Evolutionary conservation across 768 basidiomycete genomes (phyloP), one percentile per base, ranked within the genome.

Genomic region (Udeniomyces megalosporus): DNA sequence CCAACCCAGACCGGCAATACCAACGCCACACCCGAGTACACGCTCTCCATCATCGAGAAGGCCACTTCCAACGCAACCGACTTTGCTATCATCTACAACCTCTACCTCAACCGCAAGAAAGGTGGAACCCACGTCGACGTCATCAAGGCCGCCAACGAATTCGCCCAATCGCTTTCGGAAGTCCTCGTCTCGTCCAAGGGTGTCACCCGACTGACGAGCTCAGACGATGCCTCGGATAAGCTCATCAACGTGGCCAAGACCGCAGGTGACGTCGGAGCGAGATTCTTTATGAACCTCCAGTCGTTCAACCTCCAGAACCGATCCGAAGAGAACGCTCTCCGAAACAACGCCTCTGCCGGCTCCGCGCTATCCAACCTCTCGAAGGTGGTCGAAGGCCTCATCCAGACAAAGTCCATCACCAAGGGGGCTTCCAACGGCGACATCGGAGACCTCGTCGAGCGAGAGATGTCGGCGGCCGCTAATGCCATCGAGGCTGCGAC

Each of bases 11-110:
- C 86, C 4, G 95, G 93, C 42, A 96, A 97, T 74, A 80, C 85
- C 68, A 93, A 88, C 71, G 89, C 93, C n/a, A 97, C 95, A 0
- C 95, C 95, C 3, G 93, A 96, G 72, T 97, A 97, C 72, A 93
- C 91, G 0, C 77, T 96, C 20, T 95, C 95, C 1, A 92, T 97
- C 85, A 89, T 97, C 70, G 95, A 99, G 74, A 96, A 96, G 76
- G 85, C 90, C 1, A 76, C 85, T 71, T 92, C 87, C 72, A 93
- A 86, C 69, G 89, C 92, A 17, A 96, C 84, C 51, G 93, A 99
- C 70, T 97, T 99, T 70, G 95, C 93, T 11, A 87, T 86, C 20
- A 79, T 90, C 61, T 97, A 89, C 77, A 89, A 90, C 71, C 81
- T 95, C 11, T 88, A 88, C 74, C 80, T 97, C 24, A 80, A 83